Conservation (phyloP, 2,329 filamentous ascomycete genomes). For the Daldinia eschscholtzii region DNA sequence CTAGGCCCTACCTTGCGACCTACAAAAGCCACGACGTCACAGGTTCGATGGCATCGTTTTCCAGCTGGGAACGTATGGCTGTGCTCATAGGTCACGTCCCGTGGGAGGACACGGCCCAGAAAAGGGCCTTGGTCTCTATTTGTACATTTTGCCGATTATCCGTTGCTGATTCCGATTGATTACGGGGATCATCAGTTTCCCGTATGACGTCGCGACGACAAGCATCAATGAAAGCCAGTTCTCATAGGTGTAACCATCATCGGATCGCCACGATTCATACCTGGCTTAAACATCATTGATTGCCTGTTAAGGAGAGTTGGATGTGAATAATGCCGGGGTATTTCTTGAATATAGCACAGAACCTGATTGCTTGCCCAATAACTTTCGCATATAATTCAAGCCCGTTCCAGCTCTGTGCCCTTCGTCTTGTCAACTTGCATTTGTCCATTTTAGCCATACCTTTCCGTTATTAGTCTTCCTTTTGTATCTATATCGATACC, state of each 20-base stretch:
- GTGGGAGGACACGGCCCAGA: constrained; percentile 35
- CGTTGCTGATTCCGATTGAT: constrained; percentile 23
- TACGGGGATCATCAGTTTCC: constrained; percentile 29
- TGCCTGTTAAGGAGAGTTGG: constrained; percentile 15
- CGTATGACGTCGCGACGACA: constrained; percentile 43
- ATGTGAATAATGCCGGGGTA: constrained; percentile 36
- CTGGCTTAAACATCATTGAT: constrained; percentile 28
- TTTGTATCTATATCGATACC: constrained; percentile 14
- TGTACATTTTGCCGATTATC: constrained; percentile 37
- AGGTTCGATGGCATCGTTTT: constrained; percentile 32
- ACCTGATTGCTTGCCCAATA: constrained; percentile 26
- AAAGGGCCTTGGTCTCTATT: constrained; percentile 25
- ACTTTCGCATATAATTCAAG: constrained; percentile 31
- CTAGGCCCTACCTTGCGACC: constrained; percentile 8
- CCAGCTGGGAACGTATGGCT: constrained; percentile 51
- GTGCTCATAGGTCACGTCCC: constrained; percentile 52
- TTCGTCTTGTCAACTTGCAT: constrained; percentile 11
- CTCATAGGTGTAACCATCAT: constrained; percentile 28
- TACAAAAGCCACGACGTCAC: constrained; percentile 50
- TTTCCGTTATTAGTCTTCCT: not conserved
- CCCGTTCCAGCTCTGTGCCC: constrained; percentile 13
- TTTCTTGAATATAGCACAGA: constrained; percentile 26
- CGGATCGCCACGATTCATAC: constrained; percentile 33
- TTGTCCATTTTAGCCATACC: constrained; percentile 8
- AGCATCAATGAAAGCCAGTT: constrained; percentile 21